Percentiles rank a stretch among this genome's conserved stretches.
Evolutionary conservation across 495 filamentous ascomycete species (phyloP).

Genomic region (Bacidia rubella): DNA sequence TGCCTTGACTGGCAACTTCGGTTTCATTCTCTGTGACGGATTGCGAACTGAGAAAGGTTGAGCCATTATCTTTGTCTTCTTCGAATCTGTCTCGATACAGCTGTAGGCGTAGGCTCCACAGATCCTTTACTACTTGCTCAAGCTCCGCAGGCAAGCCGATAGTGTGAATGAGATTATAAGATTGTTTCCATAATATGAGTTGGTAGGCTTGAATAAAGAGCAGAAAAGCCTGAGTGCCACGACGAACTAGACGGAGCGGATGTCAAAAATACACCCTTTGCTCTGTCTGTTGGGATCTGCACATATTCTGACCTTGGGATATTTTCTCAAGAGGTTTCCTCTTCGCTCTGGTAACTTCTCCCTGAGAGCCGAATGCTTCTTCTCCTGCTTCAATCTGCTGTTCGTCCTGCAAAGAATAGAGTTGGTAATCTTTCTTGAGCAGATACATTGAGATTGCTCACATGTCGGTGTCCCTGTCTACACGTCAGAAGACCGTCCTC

Average conservation of each 20-base stretch:
- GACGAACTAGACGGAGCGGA: slow-evolving; percentile 29
- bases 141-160: slow-evolving; percentile 50
- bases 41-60: slow-evolving; percentile 41
- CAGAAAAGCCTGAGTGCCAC: slow-evolving; percentile 51
- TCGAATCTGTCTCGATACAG: slow-evolving; percentile 29
- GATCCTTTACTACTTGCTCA: slow-evolving; percentile 49
- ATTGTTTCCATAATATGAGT: slow-evolving; percentile 69
- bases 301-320: slow-evolving; percentile 30
- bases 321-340: slow-evolving; percentile 39
- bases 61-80: slow-evolving; percentile 23
- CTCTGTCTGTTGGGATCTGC: not conserved
- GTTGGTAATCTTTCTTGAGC: not conserved
- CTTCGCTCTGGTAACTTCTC: slow-evolving; percentile 39
- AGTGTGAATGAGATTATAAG: slow-evolving; percentile 44
- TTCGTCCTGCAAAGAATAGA: not conserved
- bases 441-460: no score
- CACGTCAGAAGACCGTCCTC: slow-evolving; percentile 55
- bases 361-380: slow-evolving; percentile 57
- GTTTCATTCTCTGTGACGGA: slow-evolving; percentile 19
- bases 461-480: slow-evolving; percentile 47
- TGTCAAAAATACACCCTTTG: not conserved
- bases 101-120: slow-evolving; percentile 56
- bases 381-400: slow-evolving; percentile 38
- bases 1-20: slow-evolving; percentile 17
- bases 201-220: slow-evolving; percentile 79